Evolutionary conservation across 768 basidiomycete genomes (phyloP), one percentile per base, ranked within the genome.

Genomic region (Pleurotus djamor): DNA sequence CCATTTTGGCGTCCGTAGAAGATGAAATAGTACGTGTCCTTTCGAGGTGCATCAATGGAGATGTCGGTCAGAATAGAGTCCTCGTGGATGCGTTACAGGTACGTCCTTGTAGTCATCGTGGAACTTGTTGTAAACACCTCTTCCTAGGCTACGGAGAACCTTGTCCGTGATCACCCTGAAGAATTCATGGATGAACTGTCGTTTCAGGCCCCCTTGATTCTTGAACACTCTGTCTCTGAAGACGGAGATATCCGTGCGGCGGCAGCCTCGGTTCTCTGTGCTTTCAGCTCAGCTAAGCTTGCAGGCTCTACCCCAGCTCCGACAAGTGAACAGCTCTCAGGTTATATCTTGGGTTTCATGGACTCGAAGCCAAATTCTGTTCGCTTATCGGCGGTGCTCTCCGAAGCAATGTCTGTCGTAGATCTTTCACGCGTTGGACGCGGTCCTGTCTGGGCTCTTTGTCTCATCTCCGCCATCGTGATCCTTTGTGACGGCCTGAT

Each of bases 201-300:
- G 6, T 73, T 75, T 17, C 71, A 89, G 9, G 71, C 90, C 3
- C 79, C 82, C 1, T 57, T 65, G 41, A 63, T 74, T 52, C 64
- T 81, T 55, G 52, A 61, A 4, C 63, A 71, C 57, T 66, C 81
- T 41, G 52, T 64, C 4, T 67, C 65, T 8, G 66, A 71, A 12
- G 67, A 72, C 21, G 41, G 61, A 5, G 67, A 68, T 7, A 56
- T 70, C 43, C 82, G 87, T 43, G 63, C 79, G 0, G 77, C 83
- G 58, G 85, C 89, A 2, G 83, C 81, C 6, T 76, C 82, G 63
- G 84, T 85, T 2, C 73, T 89, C 0, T 78, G 80, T 41, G 81
- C 84, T 2, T 79, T 87, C 54, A 82, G 80, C 9, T 63, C 77
- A 4, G 84, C 75, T 1, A 79, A 76, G 61, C 63, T 74, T 47